phyloP scores from a whole-genome alignment of 768 basidiomycete species.

The Pleurotus eryngii region DNA sequence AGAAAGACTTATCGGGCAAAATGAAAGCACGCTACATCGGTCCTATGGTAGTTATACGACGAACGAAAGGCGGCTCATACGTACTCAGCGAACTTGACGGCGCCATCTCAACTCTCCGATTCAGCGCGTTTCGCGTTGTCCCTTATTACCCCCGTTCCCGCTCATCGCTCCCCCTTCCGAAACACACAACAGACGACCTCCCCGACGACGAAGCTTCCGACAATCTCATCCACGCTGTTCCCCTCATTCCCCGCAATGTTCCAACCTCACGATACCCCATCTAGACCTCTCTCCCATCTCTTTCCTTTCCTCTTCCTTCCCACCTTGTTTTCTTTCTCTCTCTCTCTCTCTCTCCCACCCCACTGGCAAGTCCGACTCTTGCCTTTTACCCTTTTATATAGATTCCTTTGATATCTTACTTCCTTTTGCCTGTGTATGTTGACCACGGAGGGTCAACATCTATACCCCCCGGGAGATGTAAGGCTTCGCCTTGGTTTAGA shows the following conservation, averaged over 20 bases:
- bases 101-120: neutral
- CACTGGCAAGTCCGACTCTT: neutral
- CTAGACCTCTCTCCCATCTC: neutral
- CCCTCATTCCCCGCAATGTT: neutral
- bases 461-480: neutral
- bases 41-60: constrained; percentile 20
- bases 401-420: too few relatives aligned
- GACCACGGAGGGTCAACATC: neutral
- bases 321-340: neutral
- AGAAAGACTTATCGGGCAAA: constrained; percentile 16
- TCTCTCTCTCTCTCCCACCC: neutral
- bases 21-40: constrained; percentile 21
- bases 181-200: neutral
- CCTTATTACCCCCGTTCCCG: constrained; percentile 8
- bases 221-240: neutral
- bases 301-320: neutral
- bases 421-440: neutral
- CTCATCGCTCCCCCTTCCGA: neutral
- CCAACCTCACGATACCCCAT: neutral
- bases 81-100: constrained; percentile 13
- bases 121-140: constrained; percentile 13
- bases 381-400: too few relatives aligned
- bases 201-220: neutral
- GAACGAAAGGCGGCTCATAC: constrained; percentile 13
- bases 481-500: neutral